Evolutionary conservation across 257 asterid species (phyloP).

Genomic region (Vinca minor): DNA sequence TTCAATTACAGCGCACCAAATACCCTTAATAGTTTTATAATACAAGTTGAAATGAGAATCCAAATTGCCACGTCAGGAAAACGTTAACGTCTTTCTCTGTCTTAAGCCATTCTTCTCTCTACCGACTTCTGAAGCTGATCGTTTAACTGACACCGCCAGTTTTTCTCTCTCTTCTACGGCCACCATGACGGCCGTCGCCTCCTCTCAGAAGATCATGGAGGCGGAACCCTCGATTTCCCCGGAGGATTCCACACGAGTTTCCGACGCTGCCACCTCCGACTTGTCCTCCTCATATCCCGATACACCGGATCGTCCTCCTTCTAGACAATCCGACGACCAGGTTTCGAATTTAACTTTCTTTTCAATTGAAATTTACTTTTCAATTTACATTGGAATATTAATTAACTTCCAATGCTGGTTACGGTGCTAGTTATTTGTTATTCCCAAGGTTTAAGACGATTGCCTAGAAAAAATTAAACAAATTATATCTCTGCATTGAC

Average conservation of each 20-base stretch:
- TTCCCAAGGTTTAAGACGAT: not conserved
- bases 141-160: slow-evolving; percentile 6
- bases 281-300: slow-evolving; percentile 23
- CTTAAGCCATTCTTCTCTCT: not conserved
- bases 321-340: slow-evolving; percentile 51
- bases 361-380: not conserved
- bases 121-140: not conserved
- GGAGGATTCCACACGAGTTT: slow-evolving; percentile 32
- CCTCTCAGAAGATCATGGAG: slow-evolving; percentile 46
- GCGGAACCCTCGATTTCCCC: slow-evolving; percentile 41
- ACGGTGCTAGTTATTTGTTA: no score
- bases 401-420: not conserved
- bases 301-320: slow-evolving; percentile 35
- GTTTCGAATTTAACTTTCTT: slow-evolving; percentile 22
- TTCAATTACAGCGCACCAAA: no score
- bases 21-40: no score
- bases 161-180: not conserved
- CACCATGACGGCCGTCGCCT: slow-evolving; percentile 57
- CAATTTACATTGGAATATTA: no score
- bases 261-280: slow-evolving; percentile 33
- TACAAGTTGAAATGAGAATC: not conserved
- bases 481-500: no score
- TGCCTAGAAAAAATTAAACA: not conserved
- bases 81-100: slow-evolving; percentile 3
- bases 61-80: slow-evolving; percentile 1